Evolutionary conservation across 805 yeast genomes (phyloP), one percentile per base, ranked within the genome.

Genomic region (Myxozyma monticola): DNA sequence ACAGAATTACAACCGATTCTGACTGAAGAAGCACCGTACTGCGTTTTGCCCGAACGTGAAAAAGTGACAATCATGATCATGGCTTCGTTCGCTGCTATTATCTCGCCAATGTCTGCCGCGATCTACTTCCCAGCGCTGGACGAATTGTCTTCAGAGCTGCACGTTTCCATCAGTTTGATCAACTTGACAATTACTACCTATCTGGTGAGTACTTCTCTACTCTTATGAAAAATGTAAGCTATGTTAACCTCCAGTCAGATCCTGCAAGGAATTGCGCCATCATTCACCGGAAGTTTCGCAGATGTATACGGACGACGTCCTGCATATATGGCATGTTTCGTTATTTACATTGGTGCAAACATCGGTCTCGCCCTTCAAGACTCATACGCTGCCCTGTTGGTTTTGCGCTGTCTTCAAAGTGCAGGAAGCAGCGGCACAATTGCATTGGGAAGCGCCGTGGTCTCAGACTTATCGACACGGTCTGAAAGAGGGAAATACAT

Each of bases 81-180:
- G 26, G 73, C 71, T 52, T 77, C 75, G 2, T 54, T 70, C 2
- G 68, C 77, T 1, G 85, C 87, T 0, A 68, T 80, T 37, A 82
- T 84, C 72, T 85, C 95, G 1, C 71, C 91, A 0, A 71, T 85
- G 2, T 80, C 89, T 0, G 77, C 83, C 58, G 85, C 95, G 0
- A 85, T 88, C 9, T 88, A 85, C 64, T 83, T 85, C 67, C 95
- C 95, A 0, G 88, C 88, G 0, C 67, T 88, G n/a, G 78, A 82
- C 0, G 72, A 76, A 3, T 68, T 88, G 7, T 78, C 80, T 42
- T 57, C 65, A 0, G 65, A 79, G 22, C 86, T 88, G 60, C 38
- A 74, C 37, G 76, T 83, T 5, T 60, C 80, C 2, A 77, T 78
- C 39, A 82, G 79, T 40, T 67, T 73, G 47, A 80, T 81, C 48